Percentiles rank a stretch among this genome's conserved stretches.
Conservation (phyloP, 1,284 basidiomycete genomes). For the Fomitopsis schrenkii region DNA sequence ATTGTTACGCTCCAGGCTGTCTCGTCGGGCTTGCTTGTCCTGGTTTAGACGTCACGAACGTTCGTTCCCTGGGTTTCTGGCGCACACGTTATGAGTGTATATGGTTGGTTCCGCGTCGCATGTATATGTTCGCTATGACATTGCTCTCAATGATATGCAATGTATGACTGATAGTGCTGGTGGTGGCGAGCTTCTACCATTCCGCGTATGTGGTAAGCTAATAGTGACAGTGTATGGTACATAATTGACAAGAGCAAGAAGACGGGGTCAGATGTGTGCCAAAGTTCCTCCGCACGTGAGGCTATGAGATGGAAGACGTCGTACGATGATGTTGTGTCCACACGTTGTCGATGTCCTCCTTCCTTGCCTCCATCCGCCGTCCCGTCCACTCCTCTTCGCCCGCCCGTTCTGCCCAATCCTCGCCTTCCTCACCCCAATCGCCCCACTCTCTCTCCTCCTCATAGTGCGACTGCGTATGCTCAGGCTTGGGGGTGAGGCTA, state of each 20-base stretch:
- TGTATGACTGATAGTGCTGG: neutral
- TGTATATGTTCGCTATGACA: neutral
- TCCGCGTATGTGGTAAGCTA: neutral
- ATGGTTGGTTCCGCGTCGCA: neutral
- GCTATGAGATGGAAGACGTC: neutral
- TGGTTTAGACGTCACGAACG: neutral
- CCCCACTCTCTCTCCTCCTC: slow-evolving; percentile 33
- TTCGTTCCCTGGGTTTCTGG: neutral
- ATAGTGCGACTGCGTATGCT: neutral
- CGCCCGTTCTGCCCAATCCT: slow-evolving; percentile 50
- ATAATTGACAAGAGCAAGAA: neutral
- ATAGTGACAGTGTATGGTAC: neutral
- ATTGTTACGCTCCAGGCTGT: neutral
- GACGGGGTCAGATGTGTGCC: neutral
- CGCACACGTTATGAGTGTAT: neutral
- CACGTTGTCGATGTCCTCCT: slow-evolving; percentile 22
- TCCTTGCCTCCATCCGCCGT: slow-evolving; percentile 35
- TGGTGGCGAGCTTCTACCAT: neutral
- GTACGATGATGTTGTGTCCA: slow-evolving; percentile 15
- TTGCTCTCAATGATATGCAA: neutral
- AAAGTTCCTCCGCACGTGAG: neutral
- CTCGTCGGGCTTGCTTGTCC: neutral
- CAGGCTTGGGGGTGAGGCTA: neutral
- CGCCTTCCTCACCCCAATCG: slow-evolving; percentile 49
- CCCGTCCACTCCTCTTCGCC: slow-evolving; percentile 48